Percentiles rank a stretch among this genome's conserved stretches.
Conservation (phyloP, 371 early-diverging fungal genomes). For the Mucor saturninus region DNA sequence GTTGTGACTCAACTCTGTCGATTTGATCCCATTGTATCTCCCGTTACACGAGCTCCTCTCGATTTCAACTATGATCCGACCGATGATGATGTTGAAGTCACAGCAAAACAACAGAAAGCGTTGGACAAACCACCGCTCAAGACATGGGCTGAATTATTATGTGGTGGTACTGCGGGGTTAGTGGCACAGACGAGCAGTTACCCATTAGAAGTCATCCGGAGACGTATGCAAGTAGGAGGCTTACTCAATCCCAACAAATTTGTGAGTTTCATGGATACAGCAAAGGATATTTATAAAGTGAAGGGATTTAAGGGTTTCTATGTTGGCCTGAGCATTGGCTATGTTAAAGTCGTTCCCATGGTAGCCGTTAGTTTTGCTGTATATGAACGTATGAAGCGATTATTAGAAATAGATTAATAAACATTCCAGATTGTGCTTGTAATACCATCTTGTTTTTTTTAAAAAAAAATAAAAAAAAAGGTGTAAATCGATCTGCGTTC, state of each 20-base stretch:
- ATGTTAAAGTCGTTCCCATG: slow-evolving; percentile 93
- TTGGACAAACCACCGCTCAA: slow-evolving; percentile 52
- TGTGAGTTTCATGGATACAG: slow-evolving; percentile 62
- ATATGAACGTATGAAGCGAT: slow-evolving; percentile 76
- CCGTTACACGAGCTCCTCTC: slow-evolving; percentile 34
- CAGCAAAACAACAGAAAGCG: slow-evolving; percentile 29
- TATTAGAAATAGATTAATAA: slow-evolving; percentile 20
- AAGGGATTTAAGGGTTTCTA: slow-evolving; percentile 87
- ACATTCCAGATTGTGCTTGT: not conserved
- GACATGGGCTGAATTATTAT: slow-evolving; percentile 76
- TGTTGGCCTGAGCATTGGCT: slow-evolving; percentile 92
- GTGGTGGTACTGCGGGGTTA: slow-evolving; percentile 86
- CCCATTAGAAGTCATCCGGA: slow-evolving; percentile 90
- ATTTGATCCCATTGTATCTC: slow-evolving; percentile 40
- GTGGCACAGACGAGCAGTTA: slow-evolving; percentile 87
- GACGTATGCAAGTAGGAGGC: slow-evolving; percentile 90
- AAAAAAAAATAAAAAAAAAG: not conserved
- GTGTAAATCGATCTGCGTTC: not conserved
- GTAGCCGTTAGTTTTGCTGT: slow-evolving; percentile 85
- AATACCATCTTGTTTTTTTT: not conserved
- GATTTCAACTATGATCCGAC: slow-evolving; percentile 29
- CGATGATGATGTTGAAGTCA: slow-evolving; percentile 24
- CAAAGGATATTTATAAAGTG: slow-evolving; percentile 59
- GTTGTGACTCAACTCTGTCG: slow-evolving; percentile 62
- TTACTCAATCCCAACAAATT: slow-evolving; percentile 51